These are phyloP conservation scores for Plantago elongata DNA, from an alignment of 257 asterid species.

Conservation along the genomic window DNA sequence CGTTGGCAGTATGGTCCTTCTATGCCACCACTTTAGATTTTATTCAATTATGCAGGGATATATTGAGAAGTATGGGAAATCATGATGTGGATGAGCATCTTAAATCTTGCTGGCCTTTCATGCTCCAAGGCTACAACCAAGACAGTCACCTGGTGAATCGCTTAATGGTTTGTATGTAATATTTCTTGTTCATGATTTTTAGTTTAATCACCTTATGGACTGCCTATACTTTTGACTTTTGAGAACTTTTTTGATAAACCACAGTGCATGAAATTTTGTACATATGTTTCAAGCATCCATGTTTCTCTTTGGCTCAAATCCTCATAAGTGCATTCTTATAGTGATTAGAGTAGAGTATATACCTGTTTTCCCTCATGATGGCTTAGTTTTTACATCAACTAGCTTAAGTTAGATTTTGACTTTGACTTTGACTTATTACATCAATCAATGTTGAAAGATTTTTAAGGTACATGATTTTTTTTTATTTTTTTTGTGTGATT, in stretches of 20 bases:
- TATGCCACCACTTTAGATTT: constrained; percentile 22
- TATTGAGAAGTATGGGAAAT: constrained; percentile 57
- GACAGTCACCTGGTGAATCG: constrained; percentile 20
- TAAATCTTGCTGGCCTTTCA: constrained; percentile 9
- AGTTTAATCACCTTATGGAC: constrained; percentile 10
- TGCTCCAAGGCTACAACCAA: background rate
- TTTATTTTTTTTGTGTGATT: no score
- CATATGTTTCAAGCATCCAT: constrained; percentile 15
- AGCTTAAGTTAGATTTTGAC: no score
- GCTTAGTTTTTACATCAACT: no score
- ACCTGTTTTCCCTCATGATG: no score
- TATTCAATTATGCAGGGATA: constrained; percentile 69
- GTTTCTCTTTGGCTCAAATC: constrained; percentile 2
- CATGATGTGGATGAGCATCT: constrained; percentile 32
- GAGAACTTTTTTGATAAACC: constrained; percentile 15
- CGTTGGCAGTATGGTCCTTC: no score
- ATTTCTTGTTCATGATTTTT: constrained; percentile 19
- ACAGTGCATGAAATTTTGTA: constrained; percentile 13
- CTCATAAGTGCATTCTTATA: no score
- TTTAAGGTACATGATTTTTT: no score
- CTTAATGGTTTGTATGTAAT: constrained; percentile 17
- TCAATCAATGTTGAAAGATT: no score
- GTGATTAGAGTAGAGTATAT: no score
- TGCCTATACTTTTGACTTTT: constrained; percentile 18
- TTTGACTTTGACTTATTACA: no score